phyloP scores from a whole-genome alignment of 805 yeast species.

The Maudiozyma bulderi region DNA sequence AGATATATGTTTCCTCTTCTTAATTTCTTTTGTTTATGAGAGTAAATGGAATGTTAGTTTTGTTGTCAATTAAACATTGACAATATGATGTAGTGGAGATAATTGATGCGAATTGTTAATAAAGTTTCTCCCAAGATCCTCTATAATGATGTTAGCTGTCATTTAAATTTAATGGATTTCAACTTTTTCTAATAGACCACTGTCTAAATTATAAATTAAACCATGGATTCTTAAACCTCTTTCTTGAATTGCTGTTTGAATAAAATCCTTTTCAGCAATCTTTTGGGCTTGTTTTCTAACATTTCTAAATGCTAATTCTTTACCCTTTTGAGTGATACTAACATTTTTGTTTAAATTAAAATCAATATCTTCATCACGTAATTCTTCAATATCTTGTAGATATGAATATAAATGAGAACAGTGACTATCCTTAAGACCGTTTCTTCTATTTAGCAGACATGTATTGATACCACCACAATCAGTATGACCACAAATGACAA shows the following conservation, averaged over 20 bases:
- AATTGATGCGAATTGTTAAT: too few species aligned
- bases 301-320: constrained; percentile 3
- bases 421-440: constrained; percentile 25
- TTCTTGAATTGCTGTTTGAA: constrained; percentile 2
- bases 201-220: constrained; percentile 69
- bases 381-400: constrained; percentile 58
- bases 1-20: too few species aligned
- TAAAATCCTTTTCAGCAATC: constrained; percentile 1
- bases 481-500: constrained; percentile 86
- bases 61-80: too few species aligned
- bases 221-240: constrained; percentile 60
- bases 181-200: constrained; percentile 39
- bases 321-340: constrained; percentile 1
- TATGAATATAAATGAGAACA: constrained; percentile 28
- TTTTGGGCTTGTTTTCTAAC: constrained; percentile 7
- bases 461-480: constrained; percentile 94
- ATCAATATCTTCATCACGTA: constrained; percentile 39
- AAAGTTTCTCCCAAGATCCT: too few species aligned
- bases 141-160: neutral
- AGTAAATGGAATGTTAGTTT: too few species aligned
- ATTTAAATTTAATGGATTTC: neutral
- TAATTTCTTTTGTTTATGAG: too few species aligned
- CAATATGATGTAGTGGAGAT: too few species aligned
- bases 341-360: neutral
- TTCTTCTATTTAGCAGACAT: constrained; percentile 40